Evolutionary conservation across 202 grass and related monocot species (phyloP).

Genomic region (Schoenoplectus triqueter): DNA sequence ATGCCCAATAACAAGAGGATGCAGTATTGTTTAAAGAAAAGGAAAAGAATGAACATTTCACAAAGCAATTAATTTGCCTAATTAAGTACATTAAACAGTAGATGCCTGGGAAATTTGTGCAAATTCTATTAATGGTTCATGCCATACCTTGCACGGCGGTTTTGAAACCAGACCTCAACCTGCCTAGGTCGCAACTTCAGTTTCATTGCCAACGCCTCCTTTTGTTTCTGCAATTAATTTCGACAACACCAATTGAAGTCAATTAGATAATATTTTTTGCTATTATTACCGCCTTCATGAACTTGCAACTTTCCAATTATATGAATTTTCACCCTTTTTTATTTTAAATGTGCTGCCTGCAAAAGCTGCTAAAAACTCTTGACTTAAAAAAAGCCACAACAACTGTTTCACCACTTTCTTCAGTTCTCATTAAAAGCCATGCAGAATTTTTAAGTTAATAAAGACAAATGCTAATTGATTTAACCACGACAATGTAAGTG

Average conservation of each 20-base stretch:
- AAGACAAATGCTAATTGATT: slow-evolving; percentile 32
- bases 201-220: slow-evolving; percentile 76
- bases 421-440: slow-evolving; percentile 33
- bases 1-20: too few species aligned
- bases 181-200: slow-evolving; percentile 78
- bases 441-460: slow-evolving; percentile 26
- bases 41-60: not conserved
- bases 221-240: slow-evolving; percentile 79
- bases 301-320: too few species aligned
- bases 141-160: slow-evolving; percentile 85
- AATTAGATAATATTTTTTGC: not conserved
- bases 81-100: not conserved
- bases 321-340: not conserved
- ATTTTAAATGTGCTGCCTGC: not conserved
- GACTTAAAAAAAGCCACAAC: slow-evolving; percentile 13
- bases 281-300: not conserved
- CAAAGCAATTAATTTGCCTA: not conserved
- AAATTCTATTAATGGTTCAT: slow-evolving; percentile 9
- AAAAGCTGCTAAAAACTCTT: not conserved
- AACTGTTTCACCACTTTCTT: slow-evolving; percentile 27
- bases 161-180: slow-evolving; percentile 96
- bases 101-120: not conserved
- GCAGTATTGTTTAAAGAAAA: not conserved
- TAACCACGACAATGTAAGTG: not conserved
- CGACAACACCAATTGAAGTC: slow-evolving; percentile 34